Evolutionary conservation across 176 grass and related monocot genomes (phyloP).

Genomic region (Rhipidocladum racemiflorum): DNA sequence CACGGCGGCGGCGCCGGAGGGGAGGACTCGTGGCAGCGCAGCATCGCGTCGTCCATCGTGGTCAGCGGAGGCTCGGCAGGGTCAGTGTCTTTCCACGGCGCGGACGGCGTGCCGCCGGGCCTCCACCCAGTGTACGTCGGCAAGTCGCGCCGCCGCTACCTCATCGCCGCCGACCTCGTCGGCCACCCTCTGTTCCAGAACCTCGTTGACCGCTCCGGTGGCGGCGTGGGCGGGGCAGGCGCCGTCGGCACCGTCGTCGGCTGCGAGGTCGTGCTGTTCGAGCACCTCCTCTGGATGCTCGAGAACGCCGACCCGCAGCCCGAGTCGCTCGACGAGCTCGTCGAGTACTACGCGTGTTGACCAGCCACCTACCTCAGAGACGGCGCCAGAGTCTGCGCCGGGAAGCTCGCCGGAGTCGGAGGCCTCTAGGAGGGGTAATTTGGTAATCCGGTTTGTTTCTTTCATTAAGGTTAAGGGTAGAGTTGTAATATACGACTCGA

Average conservation of each 20-base stretch:
- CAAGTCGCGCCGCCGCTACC: constrained; percentile 87
- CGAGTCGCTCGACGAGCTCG: constrained; percentile 85
- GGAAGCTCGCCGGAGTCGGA: constrained; percentile 9
- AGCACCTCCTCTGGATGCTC: constrained; percentile 97
- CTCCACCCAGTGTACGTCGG: constrained; percentile 87
- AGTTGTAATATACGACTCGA: constrained; percentile 33
- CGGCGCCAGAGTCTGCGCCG: neutral
- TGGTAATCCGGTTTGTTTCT: constrained; percentile 10
- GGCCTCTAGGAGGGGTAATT: constrained; percentile 24
- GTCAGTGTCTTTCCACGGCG: constrained; percentile 61
- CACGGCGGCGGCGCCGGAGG: constrained; percentile 20
- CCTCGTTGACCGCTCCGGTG: constrained; percentile 61
- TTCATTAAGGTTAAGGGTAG: constrained; percentile 41
- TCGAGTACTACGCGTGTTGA: constrained; percentile 90
- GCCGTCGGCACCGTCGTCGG: constrained; percentile 48
- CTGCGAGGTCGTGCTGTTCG: constrained; percentile 96
- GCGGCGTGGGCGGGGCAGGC: neutral
- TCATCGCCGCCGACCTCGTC: constrained; percentile 69
- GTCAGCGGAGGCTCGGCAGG: neutral
- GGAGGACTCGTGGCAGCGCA: constrained; percentile 41
- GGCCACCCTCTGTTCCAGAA: constrained; percentile 82
- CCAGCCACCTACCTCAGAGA: neutral
- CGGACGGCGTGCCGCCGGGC: constrained; percentile 54
- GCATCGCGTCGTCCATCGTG: constrained; percentile 8
- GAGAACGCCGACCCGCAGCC: constrained; percentile 87